These are phyloP conservation scores for Crithidia mellificae DNA, from an alignment of 208 protist genomes.

Conservation along the genomic window DNA sequence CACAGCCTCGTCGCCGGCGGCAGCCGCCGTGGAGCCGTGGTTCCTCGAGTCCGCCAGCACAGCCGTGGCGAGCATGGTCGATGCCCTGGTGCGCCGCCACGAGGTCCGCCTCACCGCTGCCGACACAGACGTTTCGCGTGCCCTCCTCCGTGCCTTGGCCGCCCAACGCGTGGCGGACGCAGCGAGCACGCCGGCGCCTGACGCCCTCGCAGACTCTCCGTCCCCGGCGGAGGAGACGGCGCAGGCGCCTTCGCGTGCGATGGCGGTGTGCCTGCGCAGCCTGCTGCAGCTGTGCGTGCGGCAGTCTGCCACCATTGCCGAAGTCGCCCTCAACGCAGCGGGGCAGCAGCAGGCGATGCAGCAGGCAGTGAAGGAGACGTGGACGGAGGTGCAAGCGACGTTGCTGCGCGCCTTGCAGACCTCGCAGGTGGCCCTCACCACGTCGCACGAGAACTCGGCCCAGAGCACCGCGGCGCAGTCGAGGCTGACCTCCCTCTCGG, in stretches of 20 bases:
- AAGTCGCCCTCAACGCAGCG: slow-evolving; percentile 24
- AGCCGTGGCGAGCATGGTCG: slow-evolving; percentile 25
- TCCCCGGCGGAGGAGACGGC: neutral
- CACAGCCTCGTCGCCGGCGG: no score
- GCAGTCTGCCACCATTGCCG: slow-evolving; percentile 29
- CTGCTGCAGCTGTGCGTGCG: slow-evolving; percentile 32
- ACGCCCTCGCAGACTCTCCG: neutral
- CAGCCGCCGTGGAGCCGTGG: slow-evolving; percentile 10
- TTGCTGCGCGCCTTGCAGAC: slow-evolving; percentile 27
- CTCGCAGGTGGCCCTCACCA: slow-evolving; percentile 11
- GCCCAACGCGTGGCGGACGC: slow-evolving; percentile 21
- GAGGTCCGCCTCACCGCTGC: slow-evolving; percentile 26
- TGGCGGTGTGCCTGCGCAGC: slow-evolving; percentile 29
- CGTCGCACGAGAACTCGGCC: neutral
- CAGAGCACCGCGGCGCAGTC: neutral
- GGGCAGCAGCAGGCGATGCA: slow-evolving; percentile 29
- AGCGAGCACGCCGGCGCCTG: no score
- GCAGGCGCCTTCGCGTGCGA: slow-evolving; percentile 1
- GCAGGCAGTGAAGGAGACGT: slow-evolving; percentile 29
- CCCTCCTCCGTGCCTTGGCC: slow-evolving; percentile 19
- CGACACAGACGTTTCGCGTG: slow-evolving; percentile 25
- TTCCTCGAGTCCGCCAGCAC: slow-evolving; percentile 20
- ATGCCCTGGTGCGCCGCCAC: slow-evolving; percentile 28
- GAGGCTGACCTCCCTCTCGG: no score
- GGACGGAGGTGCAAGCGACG: slow-evolving; percentile 31